Percentiles rank a stretch among this genome's conserved stretches.
Evolutionary conservation across 1,284 basidiomycete species (phyloP).

Genomic region (Gomphus bonarii): DNA sequence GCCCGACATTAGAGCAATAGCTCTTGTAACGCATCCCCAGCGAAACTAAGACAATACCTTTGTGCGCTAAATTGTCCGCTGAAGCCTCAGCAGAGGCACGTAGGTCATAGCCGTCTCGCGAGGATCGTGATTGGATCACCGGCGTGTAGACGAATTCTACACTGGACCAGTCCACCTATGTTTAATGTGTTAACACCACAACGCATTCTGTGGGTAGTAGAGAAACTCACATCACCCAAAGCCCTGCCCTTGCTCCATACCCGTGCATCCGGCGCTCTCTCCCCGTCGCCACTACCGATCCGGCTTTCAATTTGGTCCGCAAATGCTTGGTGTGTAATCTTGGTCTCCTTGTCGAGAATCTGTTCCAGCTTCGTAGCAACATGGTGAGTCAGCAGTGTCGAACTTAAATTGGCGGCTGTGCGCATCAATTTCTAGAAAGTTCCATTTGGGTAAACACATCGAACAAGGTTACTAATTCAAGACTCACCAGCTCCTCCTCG

Average conservation of each 20-base stretch:
- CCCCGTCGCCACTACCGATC: slow-evolving; percentile 76
- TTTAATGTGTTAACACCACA: slow-evolving; percentile 3
- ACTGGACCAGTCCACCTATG: slow-evolving; percentile 74
- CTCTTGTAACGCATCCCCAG: slow-evolving; percentile 90
- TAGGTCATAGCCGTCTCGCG: slow-evolving; percentile 76
- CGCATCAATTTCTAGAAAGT: slow-evolving; percentile 60
- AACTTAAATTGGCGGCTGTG: slow-evolving; percentile 71
- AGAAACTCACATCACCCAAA: slow-evolving; percentile 53
- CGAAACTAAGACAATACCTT: slow-evolving; percentile 83
- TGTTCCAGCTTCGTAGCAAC: slow-evolving; percentile 83
- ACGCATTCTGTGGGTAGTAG: slow-evolving; percentile 4
- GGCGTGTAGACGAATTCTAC: slow-evolving; percentile 94
- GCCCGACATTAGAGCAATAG: slow-evolving; percentile 86
- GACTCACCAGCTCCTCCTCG: slow-evolving; percentile 76
- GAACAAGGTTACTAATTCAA: background rate
- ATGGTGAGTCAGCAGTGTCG: slow-evolving; percentile 79
- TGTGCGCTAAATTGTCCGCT: slow-evolving; percentile 75
- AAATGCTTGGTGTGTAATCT: slow-evolving; percentile 83
- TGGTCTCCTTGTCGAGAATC: slow-evolving; percentile 85
- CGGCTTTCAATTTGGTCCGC: slow-evolving; percentile 78
- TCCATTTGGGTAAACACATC: background rate
- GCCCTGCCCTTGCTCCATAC: slow-evolving; percentile 76
- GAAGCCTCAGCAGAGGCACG: slow-evolving; percentile 82
- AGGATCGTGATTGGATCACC: slow-evolving; percentile 89
- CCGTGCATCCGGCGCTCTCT: slow-evolving; percentile 80